phyloP scores from a whole-genome alignment of 306 rosid genomes.

The Rosa rugosa region DNA sequence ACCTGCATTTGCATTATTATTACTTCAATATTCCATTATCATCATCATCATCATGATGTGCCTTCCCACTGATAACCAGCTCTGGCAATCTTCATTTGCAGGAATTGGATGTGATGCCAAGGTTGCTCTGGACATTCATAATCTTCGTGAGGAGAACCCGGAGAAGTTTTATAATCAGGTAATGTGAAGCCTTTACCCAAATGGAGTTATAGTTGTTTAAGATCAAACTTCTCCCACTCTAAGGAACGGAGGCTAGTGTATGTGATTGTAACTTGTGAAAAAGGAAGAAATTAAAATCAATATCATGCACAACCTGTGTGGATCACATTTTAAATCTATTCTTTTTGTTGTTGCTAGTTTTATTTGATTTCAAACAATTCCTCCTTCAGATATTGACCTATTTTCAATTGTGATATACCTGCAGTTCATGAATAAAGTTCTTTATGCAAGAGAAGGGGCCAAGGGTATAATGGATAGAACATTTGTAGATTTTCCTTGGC shows the following conservation, averaged over 20 bases:
- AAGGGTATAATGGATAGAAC: slow-evolving; percentile 94
- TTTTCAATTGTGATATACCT: slow-evolving; percentile 21
- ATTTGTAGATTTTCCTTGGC: slow-evolving; percentile 91
- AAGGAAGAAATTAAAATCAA: not conserved
- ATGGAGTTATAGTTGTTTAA: not conserved
- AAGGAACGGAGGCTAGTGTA: not conserved
- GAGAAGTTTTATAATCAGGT: slow-evolving; percentile 99
- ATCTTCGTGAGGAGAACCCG: slow-evolving; percentile 96
- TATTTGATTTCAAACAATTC: not conserved
- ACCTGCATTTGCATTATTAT: not conserved
- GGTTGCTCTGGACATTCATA: slow-evolving; percentile 98
- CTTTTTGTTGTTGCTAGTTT: not conserved
- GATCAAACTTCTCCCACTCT: not conserved
- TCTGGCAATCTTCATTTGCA: slow-evolving; percentile 36
- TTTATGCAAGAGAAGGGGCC: slow-evolving; percentile 99
- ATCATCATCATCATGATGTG: not conserved
- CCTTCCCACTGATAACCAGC: slow-evolving; percentile 21
- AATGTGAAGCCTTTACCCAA: slow-evolving; percentile 8
- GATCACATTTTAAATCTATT: not conserved
- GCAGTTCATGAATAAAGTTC: slow-evolving; percentile 99
- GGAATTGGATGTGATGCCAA: slow-evolving; percentile 99
- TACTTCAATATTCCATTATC: not conserved
- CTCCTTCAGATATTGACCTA: not conserved
- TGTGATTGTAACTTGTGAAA: not conserved
- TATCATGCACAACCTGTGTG: not conserved